Evolutionary conservation across 2,329 filamentous ascomycete genomes (phyloP).

Genomic region (Colletotrichum filicis): DNA sequence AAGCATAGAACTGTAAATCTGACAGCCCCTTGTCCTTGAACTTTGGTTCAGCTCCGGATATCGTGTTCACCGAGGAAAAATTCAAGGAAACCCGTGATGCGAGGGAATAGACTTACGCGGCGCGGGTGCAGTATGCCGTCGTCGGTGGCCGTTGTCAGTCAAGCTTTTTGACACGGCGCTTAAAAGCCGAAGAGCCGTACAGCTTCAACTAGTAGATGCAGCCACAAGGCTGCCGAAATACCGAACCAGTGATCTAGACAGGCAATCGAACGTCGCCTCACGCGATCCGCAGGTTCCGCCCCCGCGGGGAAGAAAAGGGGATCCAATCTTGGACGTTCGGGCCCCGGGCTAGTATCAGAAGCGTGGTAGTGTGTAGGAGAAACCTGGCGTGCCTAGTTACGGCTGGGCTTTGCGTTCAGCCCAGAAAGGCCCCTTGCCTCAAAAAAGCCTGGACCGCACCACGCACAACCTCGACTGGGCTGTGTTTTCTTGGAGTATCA

Average conservation of each 20-base stretch:
- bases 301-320: slow-evolving; percentile 6
- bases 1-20: background rate
- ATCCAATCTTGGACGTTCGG: slow-evolving; percentile 20
- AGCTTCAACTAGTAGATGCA: background rate
- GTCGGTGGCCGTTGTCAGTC: slow-evolving; percentile 4
- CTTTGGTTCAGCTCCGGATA: slow-evolving; percentile 4
- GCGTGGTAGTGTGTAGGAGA: slow-evolving; percentile 22
- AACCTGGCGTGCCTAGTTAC: background rate
- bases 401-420: background rate
- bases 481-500: slow-evolving; percentile 15
- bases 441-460: slow-evolving; percentile 7
- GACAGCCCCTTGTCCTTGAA: background rate
- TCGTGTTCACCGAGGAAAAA: background rate
- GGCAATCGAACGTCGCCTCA: background rate
- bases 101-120: background rate
- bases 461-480: slow-evolving; percentile 11
- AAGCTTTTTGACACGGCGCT: slow-evolving; percentile 2
- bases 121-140: slow-evolving; percentile 6
- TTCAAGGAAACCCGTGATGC: background rate
- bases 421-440: background rate
- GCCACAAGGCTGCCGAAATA: slow-evolving; percentile 13
- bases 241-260: background rate
- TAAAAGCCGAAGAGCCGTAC: background rate
- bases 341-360: slow-evolving; percentile 16
- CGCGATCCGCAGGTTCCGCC: slow-evolving; percentile 6